Evolutionary conservation across 2,329 filamentous ascomycete species (phyloP).

Genomic region (Cladophialophora psammophila): DNA sequence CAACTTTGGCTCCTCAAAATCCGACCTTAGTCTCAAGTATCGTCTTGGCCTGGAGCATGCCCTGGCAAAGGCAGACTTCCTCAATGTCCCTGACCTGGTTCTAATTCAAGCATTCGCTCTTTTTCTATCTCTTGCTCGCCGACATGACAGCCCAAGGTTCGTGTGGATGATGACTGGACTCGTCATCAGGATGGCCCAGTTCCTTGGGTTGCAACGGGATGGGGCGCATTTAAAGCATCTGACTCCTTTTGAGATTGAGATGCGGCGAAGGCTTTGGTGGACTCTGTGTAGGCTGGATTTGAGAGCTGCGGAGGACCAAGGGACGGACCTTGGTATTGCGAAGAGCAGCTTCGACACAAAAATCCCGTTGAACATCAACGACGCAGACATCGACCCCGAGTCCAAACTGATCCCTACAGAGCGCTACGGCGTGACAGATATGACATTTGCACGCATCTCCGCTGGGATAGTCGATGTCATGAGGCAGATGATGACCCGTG

Average conservation of each 20-base stretch:
- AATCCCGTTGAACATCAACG: conserved; percentile 58
- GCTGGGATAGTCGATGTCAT: conserved; percentile 49
- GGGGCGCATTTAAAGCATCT: conserved; percentile 58
- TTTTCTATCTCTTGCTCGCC: conserved; percentile 63
- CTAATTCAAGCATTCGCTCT: conserved; percentile 64
- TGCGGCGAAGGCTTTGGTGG: conserved; percentile 49
- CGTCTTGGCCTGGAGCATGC: conserved; percentile 63
- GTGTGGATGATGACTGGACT: conserved; percentile 53
- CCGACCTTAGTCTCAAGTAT: conserved; percentile 56
- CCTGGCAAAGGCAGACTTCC: conserved; percentile 62
- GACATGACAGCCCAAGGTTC: conserved; percentile 53
- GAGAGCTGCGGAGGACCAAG: conserved; percentile 68
- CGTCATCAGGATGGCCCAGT: conserved; percentile 49
- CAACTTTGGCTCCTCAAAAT: conserved; percentile 55
- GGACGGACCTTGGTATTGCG: conserved; percentile 65
- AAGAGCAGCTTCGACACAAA: conserved; percentile 66
- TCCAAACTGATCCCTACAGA: conserved; percentile 57
- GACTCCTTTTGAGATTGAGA: conserved; percentile 58
- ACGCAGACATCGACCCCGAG: conserved; percentile 55
- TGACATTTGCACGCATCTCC: conserved; percentile 53
- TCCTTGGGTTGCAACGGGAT: conserved; percentile 53
- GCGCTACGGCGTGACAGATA: conserved; percentile 63
- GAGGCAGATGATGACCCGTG: conserved; percentile 47
- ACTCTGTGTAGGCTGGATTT: conserved; percentile 61
- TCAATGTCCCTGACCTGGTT: conserved; percentile 62